phyloP scores from a whole-genome alignment of 352 stramenopile genomes.

The Globisporangium perplexum region DNA sequence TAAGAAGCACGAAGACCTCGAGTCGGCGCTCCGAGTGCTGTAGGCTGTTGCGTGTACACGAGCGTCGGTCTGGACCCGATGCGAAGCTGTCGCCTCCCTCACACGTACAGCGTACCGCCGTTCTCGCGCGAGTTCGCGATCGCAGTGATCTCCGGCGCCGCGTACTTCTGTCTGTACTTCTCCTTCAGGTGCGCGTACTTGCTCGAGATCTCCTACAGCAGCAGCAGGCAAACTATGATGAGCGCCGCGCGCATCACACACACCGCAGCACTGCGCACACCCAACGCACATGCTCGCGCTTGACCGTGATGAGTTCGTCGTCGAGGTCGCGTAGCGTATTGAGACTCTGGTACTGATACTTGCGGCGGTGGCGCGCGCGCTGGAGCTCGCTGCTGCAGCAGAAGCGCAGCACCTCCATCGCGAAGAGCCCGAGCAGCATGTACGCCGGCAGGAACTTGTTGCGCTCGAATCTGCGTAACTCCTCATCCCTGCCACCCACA shows the following conservation, averaged over 20 bases:
- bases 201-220: slow-evolving; percentile 48
- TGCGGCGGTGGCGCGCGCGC: slow-evolving; percentile 37
- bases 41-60: background rate
- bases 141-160: slow-evolving; percentile 26
- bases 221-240: no score
- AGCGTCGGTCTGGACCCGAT: no score
- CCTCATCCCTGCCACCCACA: slow-evolving; percentile 17
- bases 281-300: slow-evolving; percentile 54
- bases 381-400: slow-evolving; percentile 62
- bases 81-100: no score
- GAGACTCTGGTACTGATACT: slow-evolving; percentile 61
- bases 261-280: background rate
- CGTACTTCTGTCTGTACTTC: slow-evolving; percentile 78
- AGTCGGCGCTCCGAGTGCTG: slow-evolving; percentile 24
- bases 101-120: slow-evolving; percentile 32
- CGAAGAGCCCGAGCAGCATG: slow-evolving; percentile 51
- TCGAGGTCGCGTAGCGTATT: slow-evolving; percentile 56
- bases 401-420: slow-evolving; percentile 75
- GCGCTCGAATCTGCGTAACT: slow-evolving; percentile 50
- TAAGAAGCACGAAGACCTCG: slow-evolving; percentile 28
- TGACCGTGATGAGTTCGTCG: slow-evolving; percentile 57
- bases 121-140: slow-evolving; percentile 14
- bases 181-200: slow-evolving; percentile 72
- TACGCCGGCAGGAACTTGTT: slow-evolving; percentile 77
- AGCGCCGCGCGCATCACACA: no score